These are phyloP conservation scores for Hemisphaericaspora nanyangensis DNA, from an alignment of 805 yeast species.

Conservation along the genomic window DNA sequence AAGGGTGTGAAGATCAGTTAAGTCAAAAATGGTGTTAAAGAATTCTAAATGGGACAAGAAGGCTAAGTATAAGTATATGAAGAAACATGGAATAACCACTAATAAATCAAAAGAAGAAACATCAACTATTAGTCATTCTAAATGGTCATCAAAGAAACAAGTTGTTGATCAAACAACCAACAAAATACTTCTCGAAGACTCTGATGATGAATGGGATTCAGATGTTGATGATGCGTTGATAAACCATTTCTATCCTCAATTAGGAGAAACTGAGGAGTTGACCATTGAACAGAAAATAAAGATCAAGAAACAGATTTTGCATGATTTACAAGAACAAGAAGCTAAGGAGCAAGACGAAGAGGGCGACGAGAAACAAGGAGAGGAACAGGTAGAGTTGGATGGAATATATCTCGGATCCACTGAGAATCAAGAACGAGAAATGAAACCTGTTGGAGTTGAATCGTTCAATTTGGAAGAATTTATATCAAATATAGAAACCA, in stretches of 20 bases:
- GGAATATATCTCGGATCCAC: constrained; percentile 38
- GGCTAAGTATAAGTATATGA: constrained; percentile 36
- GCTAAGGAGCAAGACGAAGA: constrained; percentile 11
- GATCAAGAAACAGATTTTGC: constrained; percentile 33
- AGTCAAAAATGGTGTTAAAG: constrained; percentile 39
- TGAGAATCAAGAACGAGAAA: constrained; percentile 6
- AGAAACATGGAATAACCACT: constrained; percentile 35
- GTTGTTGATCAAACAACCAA: constrained; percentile 6
- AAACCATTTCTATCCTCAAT: constrained; percentile 36
- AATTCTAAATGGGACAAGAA: constrained; percentile 43
- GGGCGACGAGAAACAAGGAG: constrained; percentile 8
- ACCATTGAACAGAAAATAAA: constrained; percentile 31
- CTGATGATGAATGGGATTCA: constrained; percentile 38
- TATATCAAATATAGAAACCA: constrained; percentile 13
- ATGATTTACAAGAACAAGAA: constrained; percentile 18
- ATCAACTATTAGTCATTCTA: constrained; percentile 15
- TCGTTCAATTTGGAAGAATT: constrained; percentile 20
- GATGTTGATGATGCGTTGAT: constrained; percentile 38
- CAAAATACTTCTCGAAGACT: constrained; percentile 21
- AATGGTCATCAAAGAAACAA: constrained; percentile 33
- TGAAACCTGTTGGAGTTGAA: not conserved
- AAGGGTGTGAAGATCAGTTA: no score
- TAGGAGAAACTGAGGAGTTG: constrained; percentile 28
- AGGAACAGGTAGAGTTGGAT: constrained; percentile 15
- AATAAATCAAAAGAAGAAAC: constrained; percentile 10